Evolutionary conservation across 2,329 filamentous ascomycete species (phyloP).

Genomic region (Thermothelomyces thermophilus): DNA sequence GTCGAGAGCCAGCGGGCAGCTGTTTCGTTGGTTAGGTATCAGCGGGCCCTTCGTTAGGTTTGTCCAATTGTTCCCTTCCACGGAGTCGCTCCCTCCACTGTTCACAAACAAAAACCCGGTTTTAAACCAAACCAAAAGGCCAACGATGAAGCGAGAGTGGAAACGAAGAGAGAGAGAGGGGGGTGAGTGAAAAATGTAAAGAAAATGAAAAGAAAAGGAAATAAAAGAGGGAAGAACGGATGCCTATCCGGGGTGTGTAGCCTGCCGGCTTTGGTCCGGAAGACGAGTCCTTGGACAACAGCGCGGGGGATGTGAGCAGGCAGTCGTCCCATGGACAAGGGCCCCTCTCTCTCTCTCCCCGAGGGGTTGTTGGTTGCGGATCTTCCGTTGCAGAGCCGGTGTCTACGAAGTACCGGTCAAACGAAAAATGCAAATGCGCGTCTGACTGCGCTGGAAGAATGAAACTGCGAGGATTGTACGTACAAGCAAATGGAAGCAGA

Average conservation of each 20-base stretch:
- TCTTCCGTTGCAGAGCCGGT: no score
- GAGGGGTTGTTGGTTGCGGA: no score
- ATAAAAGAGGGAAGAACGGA: not conserved
- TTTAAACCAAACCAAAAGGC: constrained; percentile 6
- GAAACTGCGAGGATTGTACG: constrained; percentile 14
- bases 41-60: constrained; percentile 17
- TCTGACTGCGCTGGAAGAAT: constrained; percentile 14
- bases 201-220: not conserved
- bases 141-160: not conserved
- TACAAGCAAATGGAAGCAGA: constrained; percentile 17
- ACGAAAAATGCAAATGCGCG: constrained; percentile 7
- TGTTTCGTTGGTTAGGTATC: constrained; percentile 18
- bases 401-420: no score
- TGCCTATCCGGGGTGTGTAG: constrained; percentile 8
- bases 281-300: constrained; percentile 17
- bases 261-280: constrained; percentile 15
- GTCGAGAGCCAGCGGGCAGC: constrained; percentile 15
- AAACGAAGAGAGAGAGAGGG: not conserved
- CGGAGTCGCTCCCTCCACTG: constrained; percentile 10
- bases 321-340: constrained; percentile 17
- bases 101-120: not conserved
- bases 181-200: not conserved
- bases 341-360: not conserved
- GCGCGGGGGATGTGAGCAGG: constrained; percentile 18
- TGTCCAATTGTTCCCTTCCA: constrained; percentile 21